A percentile compares a stretch with the other conserved stretches of the same genome.
phyloP scores from a whole-genome alignment of 805 yeast genomes.

The Lachancea waltii region DNA sequence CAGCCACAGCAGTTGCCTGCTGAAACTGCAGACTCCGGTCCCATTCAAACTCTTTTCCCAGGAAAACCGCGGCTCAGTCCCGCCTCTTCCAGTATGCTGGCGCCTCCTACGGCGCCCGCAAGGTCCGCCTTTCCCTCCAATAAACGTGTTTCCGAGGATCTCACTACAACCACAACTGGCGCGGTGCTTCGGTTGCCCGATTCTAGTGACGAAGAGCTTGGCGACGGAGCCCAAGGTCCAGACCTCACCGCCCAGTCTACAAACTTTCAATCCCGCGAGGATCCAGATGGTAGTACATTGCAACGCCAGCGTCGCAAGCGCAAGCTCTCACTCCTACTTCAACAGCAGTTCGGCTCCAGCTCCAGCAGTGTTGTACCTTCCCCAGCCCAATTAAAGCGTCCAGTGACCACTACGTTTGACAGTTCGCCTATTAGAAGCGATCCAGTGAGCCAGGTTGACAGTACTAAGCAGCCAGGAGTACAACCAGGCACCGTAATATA shows the following conservation, averaged over 20 bases:
- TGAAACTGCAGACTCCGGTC: constrained; percentile 4
- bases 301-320: constrained; percentile 28
- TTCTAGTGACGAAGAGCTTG: constrained; percentile 25
- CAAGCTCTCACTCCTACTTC: constrained; percentile 28
- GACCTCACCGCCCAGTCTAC: constrained; percentile 1
- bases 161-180: constrained; percentile 16
- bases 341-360: constrained; percentile 31
- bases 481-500: constrained; percentile 25
- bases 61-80: constrained; percentile 6
- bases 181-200: constrained; percentile 23
- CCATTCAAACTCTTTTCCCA: constrained; percentile 8
- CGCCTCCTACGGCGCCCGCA: constrained; percentile 1
- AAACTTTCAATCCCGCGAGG: constrained; percentile 6
- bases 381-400: constrained; percentile 13
- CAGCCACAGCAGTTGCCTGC: not conserved
- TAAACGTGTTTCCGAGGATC: not conserved
- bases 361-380: constrained; percentile 26
- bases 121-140: not conserved
- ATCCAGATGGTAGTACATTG: constrained; percentile 24
- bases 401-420: constrained; percentile 9
- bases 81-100: constrained; percentile 7
- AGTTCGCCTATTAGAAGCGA: constrained; percentile 20
- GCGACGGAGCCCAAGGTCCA: not conserved
- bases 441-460: constrained; percentile 14
- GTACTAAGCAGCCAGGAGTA: constrained; percentile 18